Evolutionary conservation across 2,329 filamentous ascomycete species (phyloP).

Genomic region (Talaromyces islandicus): DNA sequence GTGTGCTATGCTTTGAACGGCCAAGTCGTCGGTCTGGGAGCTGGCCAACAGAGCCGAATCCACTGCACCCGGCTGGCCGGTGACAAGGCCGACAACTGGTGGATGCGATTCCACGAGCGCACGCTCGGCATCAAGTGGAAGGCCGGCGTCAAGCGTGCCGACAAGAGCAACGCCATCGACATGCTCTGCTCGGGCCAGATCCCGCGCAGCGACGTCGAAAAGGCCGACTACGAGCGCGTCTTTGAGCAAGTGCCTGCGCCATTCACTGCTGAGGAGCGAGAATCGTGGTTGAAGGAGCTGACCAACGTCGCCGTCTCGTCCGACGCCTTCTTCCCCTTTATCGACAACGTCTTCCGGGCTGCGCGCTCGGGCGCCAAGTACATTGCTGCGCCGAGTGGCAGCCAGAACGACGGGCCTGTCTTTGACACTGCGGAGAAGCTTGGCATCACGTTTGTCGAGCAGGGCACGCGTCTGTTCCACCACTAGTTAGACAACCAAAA

Average conservation of each 20-base stretch:
- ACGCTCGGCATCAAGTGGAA: constrained; percentile 91
- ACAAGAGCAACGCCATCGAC: constrained; percentile 98
- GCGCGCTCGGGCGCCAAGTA: constrained; percentile 88
- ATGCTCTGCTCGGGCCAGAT: constrained; percentile 87
- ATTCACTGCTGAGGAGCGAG: constrained; percentile 79
- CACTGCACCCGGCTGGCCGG: constrained; percentile 97
- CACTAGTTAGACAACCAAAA: constrained; percentile 55
- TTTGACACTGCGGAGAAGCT: constrained; percentile 86
- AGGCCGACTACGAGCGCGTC: constrained; percentile 76
- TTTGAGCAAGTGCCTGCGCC: constrained; percentile 82
- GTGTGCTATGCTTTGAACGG: constrained; percentile 95
- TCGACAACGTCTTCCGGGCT: constrained; percentile 93
- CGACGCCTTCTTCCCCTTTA: constrained; percentile 98
- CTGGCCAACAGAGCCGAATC: constrained; percentile 94
- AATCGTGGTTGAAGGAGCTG: constrained; percentile 78
- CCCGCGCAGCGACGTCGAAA: constrained; percentile 68
- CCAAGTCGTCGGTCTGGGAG: constrained; percentile 88
- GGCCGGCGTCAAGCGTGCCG: constrained; percentile 90
- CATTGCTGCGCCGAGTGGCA: constrained; percentile 87
- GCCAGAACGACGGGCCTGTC: constrained; percentile 42
- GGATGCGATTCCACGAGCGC: constrained; percentile 94
- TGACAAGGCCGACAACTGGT: constrained; percentile 99
- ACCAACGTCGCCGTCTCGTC: constrained; percentile 73
- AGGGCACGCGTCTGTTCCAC: constrained; percentile 90
- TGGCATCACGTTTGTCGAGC: constrained; percentile 90